A percentile compares a stretch with the other conserved stretches of the same genome.
Conservation (phyloP, 768 basidiomycete species). For the Mycena galericulata region DNA sequence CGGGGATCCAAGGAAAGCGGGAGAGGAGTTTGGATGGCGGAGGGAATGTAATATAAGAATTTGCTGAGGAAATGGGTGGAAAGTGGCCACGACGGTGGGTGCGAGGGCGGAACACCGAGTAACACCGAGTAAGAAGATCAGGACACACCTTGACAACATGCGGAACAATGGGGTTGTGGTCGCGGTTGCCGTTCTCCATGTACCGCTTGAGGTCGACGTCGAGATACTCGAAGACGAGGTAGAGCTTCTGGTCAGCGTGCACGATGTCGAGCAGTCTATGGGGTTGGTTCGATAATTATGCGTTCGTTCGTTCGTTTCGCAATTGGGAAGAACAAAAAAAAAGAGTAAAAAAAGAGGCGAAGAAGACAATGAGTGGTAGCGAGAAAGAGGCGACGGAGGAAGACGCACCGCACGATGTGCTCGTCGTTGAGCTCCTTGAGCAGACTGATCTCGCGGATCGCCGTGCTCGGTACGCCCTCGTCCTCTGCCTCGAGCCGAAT, state of each 20-base stretch:
- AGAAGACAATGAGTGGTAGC: slow-evolving; percentile 5
- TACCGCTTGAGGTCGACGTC: slow-evolving; percentile 97
- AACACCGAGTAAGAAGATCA: slow-evolving; percentile 16
- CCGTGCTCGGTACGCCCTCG: slow-evolving; percentile 97
- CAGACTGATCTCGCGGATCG: slow-evolving; percentile 97
- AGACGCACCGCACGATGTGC: slow-evolving; percentile 91
- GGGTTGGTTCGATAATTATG: no score
- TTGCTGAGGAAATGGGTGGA: neutral
- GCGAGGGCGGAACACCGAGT: slow-evolving; percentile 5
- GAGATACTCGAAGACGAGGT: slow-evolving; percentile 97
- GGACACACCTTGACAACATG: slow-evolving; percentile 83
- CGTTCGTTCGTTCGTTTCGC: neutral
- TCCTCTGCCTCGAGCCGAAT: slow-evolving; percentile 98
- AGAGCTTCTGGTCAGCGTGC: slow-evolving; percentile 96
- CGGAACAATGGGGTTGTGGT: slow-evolving; percentile 77
- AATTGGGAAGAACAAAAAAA: neutral
- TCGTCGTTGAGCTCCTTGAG: slow-evolving; percentile 97
- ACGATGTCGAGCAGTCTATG: slow-evolving; percentile 93
- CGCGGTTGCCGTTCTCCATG: slow-evolving; percentile 88
- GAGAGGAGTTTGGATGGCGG: neutral
- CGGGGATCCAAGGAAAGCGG: neutral
- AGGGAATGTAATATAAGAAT: neutral
- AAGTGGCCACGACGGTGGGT: neutral
- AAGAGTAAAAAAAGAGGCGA: neutral
- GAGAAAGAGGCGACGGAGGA: neutral